Percentiles rank a stretch among this genome's conserved stretches.
Evolutionary conservation across 2,329 filamentous ascomycete species (phyloP).

Genomic region (Colletotrichum higginsianum): DNA sequence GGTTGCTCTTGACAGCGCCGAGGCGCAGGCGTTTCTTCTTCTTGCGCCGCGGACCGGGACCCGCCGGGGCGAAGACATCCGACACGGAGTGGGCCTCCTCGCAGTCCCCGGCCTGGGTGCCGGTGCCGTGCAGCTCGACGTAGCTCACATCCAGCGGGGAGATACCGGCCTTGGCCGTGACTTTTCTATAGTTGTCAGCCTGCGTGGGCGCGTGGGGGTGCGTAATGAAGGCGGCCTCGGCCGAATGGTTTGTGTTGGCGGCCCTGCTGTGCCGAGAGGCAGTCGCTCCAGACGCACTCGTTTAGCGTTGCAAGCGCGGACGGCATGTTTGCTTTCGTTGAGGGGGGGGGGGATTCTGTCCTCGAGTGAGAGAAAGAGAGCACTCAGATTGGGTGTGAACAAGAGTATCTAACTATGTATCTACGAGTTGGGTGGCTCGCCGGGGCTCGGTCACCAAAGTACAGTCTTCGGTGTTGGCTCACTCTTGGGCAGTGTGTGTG

Average conservation of each 20-base stretch:
- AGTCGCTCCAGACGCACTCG: background rate
- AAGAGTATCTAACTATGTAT: background rate
- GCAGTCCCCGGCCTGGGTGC: conserved; percentile 53
- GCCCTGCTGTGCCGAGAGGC: conserved; percentile 22
- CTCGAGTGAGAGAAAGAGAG: background rate
- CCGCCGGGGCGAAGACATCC: conserved; percentile 23
- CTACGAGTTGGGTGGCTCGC: no score
- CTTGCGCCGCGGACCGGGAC: no score
- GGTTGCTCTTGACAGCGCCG: conserved; percentile 52
- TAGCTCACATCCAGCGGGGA: conserved; percentile 46
- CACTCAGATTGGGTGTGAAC: background rate
- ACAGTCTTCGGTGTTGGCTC: background rate
- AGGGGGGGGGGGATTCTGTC: background rate
- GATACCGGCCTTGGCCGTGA: conserved; percentile 50
- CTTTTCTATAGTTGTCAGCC: conserved; percentile 47
- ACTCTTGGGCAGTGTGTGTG: background rate
- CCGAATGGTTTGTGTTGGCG: conserved; percentile 57
- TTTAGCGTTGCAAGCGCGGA: background rate
- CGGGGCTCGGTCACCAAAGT: no score
- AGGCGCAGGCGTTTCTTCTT: conserved; percentile 4
- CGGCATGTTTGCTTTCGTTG: background rate
- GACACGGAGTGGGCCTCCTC: conserved; percentile 43
- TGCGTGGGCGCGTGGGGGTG: conserved; percentile 36
- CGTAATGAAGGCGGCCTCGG: conserved; percentile 57
- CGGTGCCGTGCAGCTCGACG: conserved; percentile 58